A percentile compares a stretch with the other conserved stretches of the same genome.
phyloP scores from a whole-genome alignment of 2,329 filamentous ascomycete genomes.

The Daldinia sp. region DNA sequence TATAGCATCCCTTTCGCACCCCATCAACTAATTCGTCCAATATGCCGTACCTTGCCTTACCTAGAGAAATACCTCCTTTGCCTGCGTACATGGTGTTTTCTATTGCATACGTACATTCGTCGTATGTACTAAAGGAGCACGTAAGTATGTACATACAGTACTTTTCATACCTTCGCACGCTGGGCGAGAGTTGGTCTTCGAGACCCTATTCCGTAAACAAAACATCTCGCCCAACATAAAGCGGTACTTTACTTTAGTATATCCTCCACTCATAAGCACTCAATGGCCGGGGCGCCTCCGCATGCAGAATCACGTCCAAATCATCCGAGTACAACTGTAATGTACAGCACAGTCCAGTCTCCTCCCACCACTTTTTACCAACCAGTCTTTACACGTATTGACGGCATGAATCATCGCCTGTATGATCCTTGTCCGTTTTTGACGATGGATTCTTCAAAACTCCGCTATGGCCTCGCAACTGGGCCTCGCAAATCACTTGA shows the following conservation, averaged over 20 bases:
- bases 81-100: neutral
- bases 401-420: slow-evolving; percentile 33
- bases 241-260: slow-evolving; percentile 2
- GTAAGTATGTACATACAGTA: neutral
- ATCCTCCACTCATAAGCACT: slow-evolving; percentile 22
- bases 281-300: slow-evolving; percentile 32
- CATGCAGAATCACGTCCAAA: slow-evolving; percentile 38
- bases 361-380: slow-evolving; percentile 28
- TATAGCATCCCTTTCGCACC: neutral
- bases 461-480: slow-evolving; percentile 13
- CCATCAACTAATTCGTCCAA: neutral
- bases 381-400: slow-evolving; percentile 38
- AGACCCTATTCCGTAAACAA: slow-evolving; percentile 22
- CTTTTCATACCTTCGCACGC: slow-evolving; percentile 8
- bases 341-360: slow-evolving; percentile 35
- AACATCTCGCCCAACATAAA: slow-evolving; percentile 21
- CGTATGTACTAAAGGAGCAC: neutral
- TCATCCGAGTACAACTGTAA: slow-evolving; percentile 40
- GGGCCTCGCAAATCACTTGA: neutral
- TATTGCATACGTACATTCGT: neutral
- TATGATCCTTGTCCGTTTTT: slow-evolving; percentile 27
- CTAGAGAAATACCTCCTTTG: neutral
- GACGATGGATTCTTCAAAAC: slow-evolving; percentile 21
- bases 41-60: neutral
- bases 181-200: slow-evolving; percentile 7